Base-by-base conservation (phyloP, 2,329 filamentous ascomycete species). In the Chrysoporthe austroafricana region DNA sequence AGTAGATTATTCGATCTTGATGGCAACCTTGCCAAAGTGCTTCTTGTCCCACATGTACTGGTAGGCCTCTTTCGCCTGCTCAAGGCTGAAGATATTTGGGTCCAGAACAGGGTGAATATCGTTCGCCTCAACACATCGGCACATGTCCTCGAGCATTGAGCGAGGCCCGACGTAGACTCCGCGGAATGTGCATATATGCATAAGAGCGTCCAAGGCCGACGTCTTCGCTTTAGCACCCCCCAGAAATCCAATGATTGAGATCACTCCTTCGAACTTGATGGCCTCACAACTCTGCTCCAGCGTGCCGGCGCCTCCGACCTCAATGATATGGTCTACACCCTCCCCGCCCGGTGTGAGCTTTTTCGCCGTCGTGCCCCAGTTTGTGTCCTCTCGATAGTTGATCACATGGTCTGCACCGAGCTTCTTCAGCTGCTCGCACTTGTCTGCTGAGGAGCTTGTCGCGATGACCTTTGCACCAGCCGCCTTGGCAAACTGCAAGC, bases 381-480 rank as follows among this genome's bases (percentile, higher is more conserved):
- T 80, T 0, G 77, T 68, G 50, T 82, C 82, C 46, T 82, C 79
- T 63, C 79, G 79, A 78, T 89, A 88, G 79, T 88, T 88, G 74
- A 88, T 79, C 62, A 88, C 79, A 70, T 87, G 81, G 71, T 85
- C 81, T 0, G 84, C 86, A 46, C 86, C 86, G 9, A 85, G 76
- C 70, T 80, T 77, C 75, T 84, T 84, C 16, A 88, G 78, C 39
- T 75, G 74, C 39, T 83, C 79, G 3, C 77, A 82, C 74, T 89
- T 89, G 2, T 77, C 76, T 0, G 76, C 73, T 0, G 82, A 83
- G 1, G 83, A 86, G 0, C 86, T 88, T 0, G 86, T 88, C 0
- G 86, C 84, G 65, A 89, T 86, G 62, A 89, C 85, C 7, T 75
- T 81, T 0, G 86, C 86, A 39, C 85, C 86, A 0, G 81, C 81